Evolutionary conservation across 805 yeast genomes (phyloP).

Genomic region (Metschnikowia bowlesiae): DNA sequence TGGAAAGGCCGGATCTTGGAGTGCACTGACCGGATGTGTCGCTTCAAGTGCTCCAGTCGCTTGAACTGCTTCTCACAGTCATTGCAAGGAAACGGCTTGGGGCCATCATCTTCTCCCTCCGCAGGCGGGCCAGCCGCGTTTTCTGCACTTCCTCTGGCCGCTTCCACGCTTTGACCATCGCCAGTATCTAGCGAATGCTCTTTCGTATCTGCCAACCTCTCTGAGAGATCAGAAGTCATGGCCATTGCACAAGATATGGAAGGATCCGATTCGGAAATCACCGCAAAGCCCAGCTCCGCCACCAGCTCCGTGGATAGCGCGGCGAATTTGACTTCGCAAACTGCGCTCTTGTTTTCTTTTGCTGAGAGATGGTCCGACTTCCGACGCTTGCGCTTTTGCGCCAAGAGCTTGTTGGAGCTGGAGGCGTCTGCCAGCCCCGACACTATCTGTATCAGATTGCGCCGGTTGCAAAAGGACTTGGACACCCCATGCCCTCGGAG

Average conservation of each 20-base stretch:
- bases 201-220: neutral
- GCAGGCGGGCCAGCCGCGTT: neutral
- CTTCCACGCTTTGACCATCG: neutral
- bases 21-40: conserved; percentile 42
- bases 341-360: conserved; percentile 4
- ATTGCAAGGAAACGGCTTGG: conserved; percentile 34
- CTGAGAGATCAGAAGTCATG: neutral
- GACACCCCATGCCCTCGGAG: conserved; percentile 25
- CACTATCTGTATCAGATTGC: conserved; percentile 13
- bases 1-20: conserved; percentile 43
- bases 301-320: conserved; percentile 1
- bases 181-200: neutral
- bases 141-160: neutral
- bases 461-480: conserved; percentile 19
- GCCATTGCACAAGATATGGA: neutral
- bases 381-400: conserved; percentile 13
- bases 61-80: conserved; percentile 42
- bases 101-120: conserved; percentile 12
- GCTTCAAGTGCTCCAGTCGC: conserved; percentile 40
- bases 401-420: conserved; percentile 2
- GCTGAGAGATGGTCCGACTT: conserved; percentile 4
- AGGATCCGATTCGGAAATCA: neutral
- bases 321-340: neutral
- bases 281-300: conserved; percentile 2
- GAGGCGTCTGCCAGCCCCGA: conserved; percentile 1